phyloP scores from a whole-genome alignment of 129 eudicot genomes.

The Saussurea involucrata region DNA sequence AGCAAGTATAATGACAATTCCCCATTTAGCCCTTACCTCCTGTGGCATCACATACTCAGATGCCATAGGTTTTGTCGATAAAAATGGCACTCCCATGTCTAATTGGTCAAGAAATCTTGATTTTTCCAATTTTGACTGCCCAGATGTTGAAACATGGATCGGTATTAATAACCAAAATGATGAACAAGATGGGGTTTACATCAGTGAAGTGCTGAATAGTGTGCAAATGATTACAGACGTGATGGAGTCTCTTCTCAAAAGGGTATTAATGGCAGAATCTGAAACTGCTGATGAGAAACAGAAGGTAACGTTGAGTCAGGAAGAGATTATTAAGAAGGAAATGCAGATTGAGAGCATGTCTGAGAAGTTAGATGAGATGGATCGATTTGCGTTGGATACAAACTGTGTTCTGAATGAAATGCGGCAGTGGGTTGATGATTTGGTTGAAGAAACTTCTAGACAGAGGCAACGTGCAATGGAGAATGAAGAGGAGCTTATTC shows the following conservation, averaged over 20 bases:
- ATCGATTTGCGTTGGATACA: constrained; percentile 75
- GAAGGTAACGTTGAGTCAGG: constrained; percentile 65
- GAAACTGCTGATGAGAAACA: constrained; percentile 72
- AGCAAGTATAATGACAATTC: constrained; percentile 79
- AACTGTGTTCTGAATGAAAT: constrained; percentile 69
- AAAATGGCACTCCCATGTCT: constrained; percentile 67
- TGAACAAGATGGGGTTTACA: constrained; percentile 68
- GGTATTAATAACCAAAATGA: constrained; percentile 47
- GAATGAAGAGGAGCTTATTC: constrained; percentile 79
- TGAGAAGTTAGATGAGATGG: constrained; percentile 84
- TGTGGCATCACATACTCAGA: constrained; percentile 79
- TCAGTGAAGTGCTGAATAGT: constrained; percentile 64
- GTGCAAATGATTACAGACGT: constrained; percentile 82
- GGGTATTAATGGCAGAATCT: constrained; percentile 83
- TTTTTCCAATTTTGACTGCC: constrained; percentile 48
- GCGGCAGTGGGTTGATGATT: constrained; percentile 88
- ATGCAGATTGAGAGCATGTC: constrained; percentile 87
- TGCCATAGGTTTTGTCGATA: constrained; percentile 72
- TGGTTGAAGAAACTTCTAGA: constrained; percentile 89
- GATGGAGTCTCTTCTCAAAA: constrained; percentile 81
- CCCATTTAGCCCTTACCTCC: constrained; percentile 74
- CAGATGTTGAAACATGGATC: constrained; percentile 53
- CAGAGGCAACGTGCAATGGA: constrained; percentile 91
- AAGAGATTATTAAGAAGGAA: constrained; percentile 73
- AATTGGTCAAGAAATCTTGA: constrained; percentile 61